A percentile compares a stretch with the other conserved stretches of the same genome.
These are phyloP conservation scores for Secale cereale DNA, from an alignment of 176 grass and related monocot genomes.

Conservation along the genomic window DNA sequence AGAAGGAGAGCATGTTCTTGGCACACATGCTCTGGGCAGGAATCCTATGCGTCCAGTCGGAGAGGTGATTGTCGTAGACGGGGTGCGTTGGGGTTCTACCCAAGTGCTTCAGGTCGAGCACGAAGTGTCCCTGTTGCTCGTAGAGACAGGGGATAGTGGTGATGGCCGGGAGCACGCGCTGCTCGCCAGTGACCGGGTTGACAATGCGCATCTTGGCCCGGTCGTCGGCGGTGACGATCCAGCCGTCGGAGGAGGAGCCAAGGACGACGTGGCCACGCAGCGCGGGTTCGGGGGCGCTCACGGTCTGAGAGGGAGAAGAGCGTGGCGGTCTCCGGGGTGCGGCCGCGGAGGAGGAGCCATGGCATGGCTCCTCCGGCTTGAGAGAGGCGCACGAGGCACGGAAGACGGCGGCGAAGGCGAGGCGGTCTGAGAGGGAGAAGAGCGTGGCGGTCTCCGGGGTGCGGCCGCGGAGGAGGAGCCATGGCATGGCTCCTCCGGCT, in stretches of 20 bases:
- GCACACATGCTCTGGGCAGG: no score
- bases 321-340: not conserved
- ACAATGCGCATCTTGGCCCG: not conserved
- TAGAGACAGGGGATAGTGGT: not conserved
- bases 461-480: not conserved
- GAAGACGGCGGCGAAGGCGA: no score
- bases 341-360: not conserved
- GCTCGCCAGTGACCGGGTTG: not conserved
- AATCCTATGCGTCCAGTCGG: not conserved
- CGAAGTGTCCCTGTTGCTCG: not conserved
- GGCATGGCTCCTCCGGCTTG: not conserved
- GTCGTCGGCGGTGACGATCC: not conserved
- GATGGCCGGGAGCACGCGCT: not conserved
- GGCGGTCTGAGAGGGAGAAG: not conserved
- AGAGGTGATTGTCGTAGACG: not conserved
- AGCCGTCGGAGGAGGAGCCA: not conserved
- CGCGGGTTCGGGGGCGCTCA: not conserved
- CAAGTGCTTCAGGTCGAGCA: not conserved
- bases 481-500: not conserved
- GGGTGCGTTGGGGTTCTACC: not conserved
- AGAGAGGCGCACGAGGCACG: no score
- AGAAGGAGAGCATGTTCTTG: not conserved
- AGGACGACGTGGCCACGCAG: not conserved
- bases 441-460: not conserved
- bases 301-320: slow-evolving; percentile 12